These are phyloP conservation scores for Backusella westeae DNA, from an alignment of 192 early-diverging fungal genomes.

Conservation along the genomic window DNA sequence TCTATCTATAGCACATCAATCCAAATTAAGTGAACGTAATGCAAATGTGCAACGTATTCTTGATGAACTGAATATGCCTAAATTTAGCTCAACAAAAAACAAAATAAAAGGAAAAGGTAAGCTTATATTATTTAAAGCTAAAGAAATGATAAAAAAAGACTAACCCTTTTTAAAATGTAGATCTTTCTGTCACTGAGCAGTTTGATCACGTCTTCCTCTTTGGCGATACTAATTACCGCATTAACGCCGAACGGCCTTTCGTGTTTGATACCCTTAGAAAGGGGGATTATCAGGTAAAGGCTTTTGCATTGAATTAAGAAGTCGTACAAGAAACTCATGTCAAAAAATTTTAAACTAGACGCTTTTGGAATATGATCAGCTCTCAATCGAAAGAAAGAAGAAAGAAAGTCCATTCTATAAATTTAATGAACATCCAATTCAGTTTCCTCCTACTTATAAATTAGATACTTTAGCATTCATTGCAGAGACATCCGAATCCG, in stretches of 20 bases:
- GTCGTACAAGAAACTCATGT: background rate
- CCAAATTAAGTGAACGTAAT: constrained; percentile 34
- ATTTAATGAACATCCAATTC: constrained; percentile 67
- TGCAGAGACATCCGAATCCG: constrained; percentile 3
- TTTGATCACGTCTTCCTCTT: constrained; percentile 66
- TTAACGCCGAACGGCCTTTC: constrained; percentile 48
- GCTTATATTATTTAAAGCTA: constrained; percentile 5
- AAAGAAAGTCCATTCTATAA: constrained; percentile 19
- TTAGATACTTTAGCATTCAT: constrained; percentile 48
- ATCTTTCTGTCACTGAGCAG: constrained; percentile 39
- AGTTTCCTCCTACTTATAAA: constrained; percentile 78
- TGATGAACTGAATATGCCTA: constrained; percentile 45
- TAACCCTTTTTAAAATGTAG: background rate
- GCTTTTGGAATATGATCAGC: constrained; percentile 43
- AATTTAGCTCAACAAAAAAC: constrained; percentile 26
- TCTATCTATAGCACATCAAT: constrained; percentile 40
- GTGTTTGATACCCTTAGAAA: constrained; percentile 47
- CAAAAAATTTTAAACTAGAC: constrained; percentile 25
- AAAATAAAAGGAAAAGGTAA: constrained; percentile 31
- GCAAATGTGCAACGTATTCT: constrained; percentile 46
- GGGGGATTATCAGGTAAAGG: constrained; percentile 43
- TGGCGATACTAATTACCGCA: constrained; percentile 81
- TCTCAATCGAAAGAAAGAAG: constrained; percentile 27
- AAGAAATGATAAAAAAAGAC: background rate
- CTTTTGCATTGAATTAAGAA: background rate